phyloP scores from a whole-genome alignment of 495 filamentous ascomycete genomes.

The Hypoxylon fuscum region DNA sequence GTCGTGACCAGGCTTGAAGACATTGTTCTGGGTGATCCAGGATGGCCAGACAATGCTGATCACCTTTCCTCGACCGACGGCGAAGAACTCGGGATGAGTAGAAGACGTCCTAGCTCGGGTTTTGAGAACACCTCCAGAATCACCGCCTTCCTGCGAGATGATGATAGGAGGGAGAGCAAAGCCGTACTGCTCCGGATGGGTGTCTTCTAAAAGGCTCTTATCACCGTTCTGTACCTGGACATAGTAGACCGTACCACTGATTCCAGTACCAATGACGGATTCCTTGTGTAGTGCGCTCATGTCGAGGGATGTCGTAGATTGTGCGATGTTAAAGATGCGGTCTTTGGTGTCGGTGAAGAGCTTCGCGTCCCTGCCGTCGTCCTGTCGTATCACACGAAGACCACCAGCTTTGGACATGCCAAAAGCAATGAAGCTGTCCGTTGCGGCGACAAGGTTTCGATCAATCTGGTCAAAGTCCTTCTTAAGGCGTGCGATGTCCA shows the following conservation, averaged over 20 bases:
- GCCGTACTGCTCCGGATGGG: slow-evolving; percentile 75
- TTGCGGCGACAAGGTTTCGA: slow-evolving; percentile 87
- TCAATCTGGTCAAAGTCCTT: slow-evolving; percentile 98
- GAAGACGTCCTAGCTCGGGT: slow-evolving; percentile 90
- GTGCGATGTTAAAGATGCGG: slow-evolving; percentile 90
- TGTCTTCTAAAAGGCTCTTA: slow-evolving; percentile 77
- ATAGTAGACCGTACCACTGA: slow-evolving; percentile 96
- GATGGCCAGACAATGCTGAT: slow-evolving; percentile 90
- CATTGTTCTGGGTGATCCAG: slow-evolving; percentile 73
- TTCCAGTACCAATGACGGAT: slow-evolving; percentile 86
- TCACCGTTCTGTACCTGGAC: slow-evolving; percentile 73
- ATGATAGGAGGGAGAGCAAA: slow-evolving; percentile 83
- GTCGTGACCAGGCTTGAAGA: slow-evolving; percentile 74
- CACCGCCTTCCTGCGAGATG: slow-evolving; percentile 74
- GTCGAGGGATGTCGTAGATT: slow-evolving; percentile 68
- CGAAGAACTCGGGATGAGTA: slow-evolving; percentile 90
- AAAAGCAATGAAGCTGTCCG: slow-evolving; percentile 92
- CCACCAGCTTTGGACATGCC: slow-evolving; percentile 91
- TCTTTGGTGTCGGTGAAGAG: slow-evolving; percentile 88
- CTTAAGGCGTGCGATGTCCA: slow-evolving; percentile 91
- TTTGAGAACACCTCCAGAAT: slow-evolving; percentile 90
- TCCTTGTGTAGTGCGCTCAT: slow-evolving; percentile 65
- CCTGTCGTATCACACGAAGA: slow-evolving; percentile 90
- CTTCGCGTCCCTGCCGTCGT: slow-evolving; percentile 87
- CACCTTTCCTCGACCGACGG: slow-evolving; percentile 91